Base-by-base conservation (phyloP, 148 eudicot genomes). In the Vaccinium vitisidaea region DNA sequence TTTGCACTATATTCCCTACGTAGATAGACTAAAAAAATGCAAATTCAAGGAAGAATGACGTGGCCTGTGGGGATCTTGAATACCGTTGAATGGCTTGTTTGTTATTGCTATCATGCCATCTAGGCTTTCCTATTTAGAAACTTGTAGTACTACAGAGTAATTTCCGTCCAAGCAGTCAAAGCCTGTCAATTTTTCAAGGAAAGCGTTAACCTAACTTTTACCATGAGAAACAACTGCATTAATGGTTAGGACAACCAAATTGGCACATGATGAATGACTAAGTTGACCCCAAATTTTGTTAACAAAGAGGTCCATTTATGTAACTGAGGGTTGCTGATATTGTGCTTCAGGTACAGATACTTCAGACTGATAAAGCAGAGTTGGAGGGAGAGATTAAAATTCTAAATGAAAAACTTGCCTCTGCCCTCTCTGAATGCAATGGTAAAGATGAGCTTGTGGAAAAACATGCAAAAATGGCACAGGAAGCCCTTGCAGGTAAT, bases 401-500 rank as follows among this genome's bases (percentile, higher is more conserved):
- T 78, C 87, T 91, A 86, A 90, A 79, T 14, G 94, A 90, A 61
- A 92, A 91, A 86, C 98, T 95, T 80, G 89, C 93, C 55, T 85
- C 88, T 69, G 92, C 91, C 79, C 87, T 89, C 67, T 80, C 90
- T 18, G 96, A 97, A 85, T 90, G 93, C 87, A 89, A 86, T 54
- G 87, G 90, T 71, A 97, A 92, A 85, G 96, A 94, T 80, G 93
- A 93, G 46, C 84, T 93, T 16, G 93, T 88, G 25, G 88, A 88
- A 83, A 92, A 91, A 86, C 93, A 97, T 85, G 85, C 91, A 15
- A 90, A 92, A 87, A 90, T 93, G 89, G 96, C 98, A 67, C 90
- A 95, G 84, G 99, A 97, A 79, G 98, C 96, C 43, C 91, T 93
- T 84, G 91, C 94, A 88, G 98, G 99, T 97, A 48, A 80, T 63